Evolutionary conservation across 2,329 filamentous ascomycete genomes (phyloP).

Genomic region (Metarhizium humberi): DNA sequence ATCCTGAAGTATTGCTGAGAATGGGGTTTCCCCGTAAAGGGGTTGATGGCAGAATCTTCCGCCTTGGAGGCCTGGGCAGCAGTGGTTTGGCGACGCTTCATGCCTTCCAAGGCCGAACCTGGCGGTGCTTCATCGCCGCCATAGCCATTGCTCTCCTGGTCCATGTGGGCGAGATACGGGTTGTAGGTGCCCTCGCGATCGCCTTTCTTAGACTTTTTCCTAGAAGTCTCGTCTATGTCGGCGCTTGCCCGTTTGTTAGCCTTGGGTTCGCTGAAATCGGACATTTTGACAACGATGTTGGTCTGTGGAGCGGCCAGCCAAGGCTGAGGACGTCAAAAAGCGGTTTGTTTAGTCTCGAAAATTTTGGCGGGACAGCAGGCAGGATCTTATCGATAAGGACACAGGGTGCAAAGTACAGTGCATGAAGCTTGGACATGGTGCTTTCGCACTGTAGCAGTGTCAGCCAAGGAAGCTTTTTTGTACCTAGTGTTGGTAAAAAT

Average conservation of each 20-base stretch:
- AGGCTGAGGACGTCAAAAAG: constrained; percentile 1
- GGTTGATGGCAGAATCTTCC: constrained; percentile 75
- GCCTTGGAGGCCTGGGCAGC: constrained; percentile 61
- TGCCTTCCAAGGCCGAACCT: constrained; percentile 48
- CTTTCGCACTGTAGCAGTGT: not conserved
- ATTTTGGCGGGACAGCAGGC: constrained; percentile 15
- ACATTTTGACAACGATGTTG: constrained; percentile 22
- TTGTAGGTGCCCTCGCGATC: constrained; percentile 44
- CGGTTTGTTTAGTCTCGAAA: constrained; percentile 6
- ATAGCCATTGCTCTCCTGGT: constrained; percentile 43
- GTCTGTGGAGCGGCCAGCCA: constrained; percentile 1
- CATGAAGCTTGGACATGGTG: not conserved
- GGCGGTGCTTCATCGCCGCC: constrained; percentile 17
- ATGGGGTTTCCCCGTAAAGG: constrained; percentile 71
- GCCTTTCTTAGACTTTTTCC: constrained; percentile 35
- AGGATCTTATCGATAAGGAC: constrained; percentile 23
- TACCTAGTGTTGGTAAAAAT: not conserved
- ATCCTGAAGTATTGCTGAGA: constrained; percentile 86
- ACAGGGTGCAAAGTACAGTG: constrained; percentile 3
- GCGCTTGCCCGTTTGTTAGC: constrained; percentile 35
- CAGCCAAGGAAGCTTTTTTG: not conserved
- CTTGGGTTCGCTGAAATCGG: constrained; percentile 22
- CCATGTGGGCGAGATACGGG: constrained; percentile 87
- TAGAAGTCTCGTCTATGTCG: constrained; percentile 30
- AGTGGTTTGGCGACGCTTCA: constrained; percentile 75